Evolutionary conservation across 768 basidiomycete species (phyloP).

Genomic region (Naganishia friedmannii): DNA sequence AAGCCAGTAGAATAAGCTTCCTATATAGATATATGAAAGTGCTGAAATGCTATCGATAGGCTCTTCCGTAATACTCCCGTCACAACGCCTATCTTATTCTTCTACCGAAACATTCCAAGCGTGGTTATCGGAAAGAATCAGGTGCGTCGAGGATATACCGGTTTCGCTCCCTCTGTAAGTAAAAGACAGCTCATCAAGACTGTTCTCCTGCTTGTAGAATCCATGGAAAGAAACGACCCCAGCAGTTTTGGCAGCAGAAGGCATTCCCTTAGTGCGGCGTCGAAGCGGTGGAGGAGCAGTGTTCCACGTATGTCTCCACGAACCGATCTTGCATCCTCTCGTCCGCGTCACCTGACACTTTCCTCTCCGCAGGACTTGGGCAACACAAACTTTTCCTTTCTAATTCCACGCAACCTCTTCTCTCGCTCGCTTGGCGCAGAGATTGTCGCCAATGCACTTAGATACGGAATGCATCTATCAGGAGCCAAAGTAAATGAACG

Average conservation of each 20-base stretch:
- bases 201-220: conserved; percentile 59
- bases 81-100: conserved; percentile 68
- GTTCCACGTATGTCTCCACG: conserved; percentile 71
- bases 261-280: conserved; percentile 74
- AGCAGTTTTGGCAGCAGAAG: conserved; percentile 56
- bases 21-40: background rate
- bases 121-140: conserved; percentile 91
- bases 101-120: conserved; percentile 84
- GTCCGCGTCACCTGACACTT: background rate
- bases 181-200: background rate
- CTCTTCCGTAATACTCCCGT: conserved; percentile 73
- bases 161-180: background rate
- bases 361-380: conserved; percentile 71
- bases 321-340: background rate
- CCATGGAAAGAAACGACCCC: conserved; percentile 97
- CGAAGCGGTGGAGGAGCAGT: conserved; percentile 93
- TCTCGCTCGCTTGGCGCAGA: conserved; percentile 73
- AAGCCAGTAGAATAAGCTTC: background rate
- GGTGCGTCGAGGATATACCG: conserved; percentile 43
- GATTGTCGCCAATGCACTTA: conserved; percentile 73
- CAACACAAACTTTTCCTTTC: conserved; percentile 95
- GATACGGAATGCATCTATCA: conserved; percentile 64
- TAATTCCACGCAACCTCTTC: conserved; percentile 75
- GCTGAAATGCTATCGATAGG: conserved; percentile 53
- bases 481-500: conserved; percentile 78